Percentiles rank a stretch among this genome's conserved stretches.
Evolutionary conservation across 2,329 filamentous ascomycete species (phyloP).

Genomic region (Talaromyces sp.): DNA sequence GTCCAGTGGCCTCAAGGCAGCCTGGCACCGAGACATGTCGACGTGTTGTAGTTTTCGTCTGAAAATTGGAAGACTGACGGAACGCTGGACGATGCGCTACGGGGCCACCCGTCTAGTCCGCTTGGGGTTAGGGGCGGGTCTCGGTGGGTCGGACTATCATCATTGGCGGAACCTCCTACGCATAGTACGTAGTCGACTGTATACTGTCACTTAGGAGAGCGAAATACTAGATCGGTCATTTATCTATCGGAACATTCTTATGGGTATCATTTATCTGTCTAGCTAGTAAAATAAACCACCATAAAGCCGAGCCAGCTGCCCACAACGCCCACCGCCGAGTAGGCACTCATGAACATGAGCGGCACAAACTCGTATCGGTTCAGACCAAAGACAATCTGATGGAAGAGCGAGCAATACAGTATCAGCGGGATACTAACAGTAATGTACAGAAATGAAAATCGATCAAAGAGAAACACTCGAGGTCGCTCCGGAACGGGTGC

Average conservation of each 20-base stretch:
- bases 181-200: too few relatives aligned
- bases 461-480: conserved; percentile 86
- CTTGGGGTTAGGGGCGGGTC: neutral
- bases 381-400: conserved; percentile 77
- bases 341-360: conserved; percentile 94
- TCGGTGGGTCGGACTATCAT: neutral
- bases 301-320: conserved; percentile 94
- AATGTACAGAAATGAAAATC: conserved; percentile 87
- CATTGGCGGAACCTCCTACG: neutral
- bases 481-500: conserved; percentile 76
- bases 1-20: neutral
- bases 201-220: too few relatives aligned
- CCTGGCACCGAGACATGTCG: neutral
- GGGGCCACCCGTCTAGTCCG: neutral
- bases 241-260: neutral
- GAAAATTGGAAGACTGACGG: neutral
- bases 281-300: conserved; percentile 77
- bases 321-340: conserved; percentile 89
- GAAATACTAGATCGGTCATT: too few relatives aligned
- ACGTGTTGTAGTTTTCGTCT: neutral
- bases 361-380: conserved; percentile 78
- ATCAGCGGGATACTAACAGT: conserved; percentile 85
- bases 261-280: conserved; percentile 1
- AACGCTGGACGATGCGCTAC: neutral
- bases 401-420: conserved; percentile 79